Percentiles rank a stretch among this genome's conserved stretches.
Evolutionary conservation across 192 early-diverging fungal genomes (phyloP).

Genomic region (Dissophora ornata): DNA sequence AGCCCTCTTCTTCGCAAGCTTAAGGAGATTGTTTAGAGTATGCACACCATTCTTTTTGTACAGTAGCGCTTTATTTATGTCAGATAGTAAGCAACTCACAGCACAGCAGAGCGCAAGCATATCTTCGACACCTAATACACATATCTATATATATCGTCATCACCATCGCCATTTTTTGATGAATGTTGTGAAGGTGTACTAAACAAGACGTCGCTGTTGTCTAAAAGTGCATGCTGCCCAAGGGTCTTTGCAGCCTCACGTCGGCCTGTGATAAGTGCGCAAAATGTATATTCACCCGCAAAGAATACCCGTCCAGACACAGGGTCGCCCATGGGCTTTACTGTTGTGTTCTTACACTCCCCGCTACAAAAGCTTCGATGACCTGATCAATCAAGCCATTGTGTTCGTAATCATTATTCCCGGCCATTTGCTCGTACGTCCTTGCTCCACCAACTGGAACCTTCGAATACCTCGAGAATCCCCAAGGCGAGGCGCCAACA

Average conservation of each 20-base stretch:
- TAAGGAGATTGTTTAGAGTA: neutral
- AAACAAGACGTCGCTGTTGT: no score
- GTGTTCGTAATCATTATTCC: constrained; percentile 10
- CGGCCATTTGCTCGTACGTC: neutral
- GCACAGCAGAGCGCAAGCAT: no score
- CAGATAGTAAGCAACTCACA: no score
- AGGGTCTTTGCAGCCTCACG: constrained; percentile 41
- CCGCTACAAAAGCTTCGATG: neutral
- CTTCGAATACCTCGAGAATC: constrained; percentile 48
- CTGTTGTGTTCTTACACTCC: neutral
- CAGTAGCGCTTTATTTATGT: no score
- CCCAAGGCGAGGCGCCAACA: constrained; percentile 26
- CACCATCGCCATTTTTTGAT: neutral
- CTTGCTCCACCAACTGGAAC: constrained; percentile 40
- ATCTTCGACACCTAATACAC: neutral
- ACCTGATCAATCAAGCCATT: no score
- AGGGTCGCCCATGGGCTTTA: constrained; percentile 22
- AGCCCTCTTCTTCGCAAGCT: neutral
- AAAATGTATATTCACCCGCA: constrained; percentile 60
- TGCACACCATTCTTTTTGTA: neutral
- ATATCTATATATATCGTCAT: no score
- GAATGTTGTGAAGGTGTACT: no score
- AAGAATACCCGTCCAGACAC: constrained; percentile 49
- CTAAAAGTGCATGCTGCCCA: neutral
- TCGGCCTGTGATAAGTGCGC: constrained; percentile 43